phyloP scores from a whole-genome alignment of 768 basidiomycete genomes.

The Chalciporus chontae region DNA sequence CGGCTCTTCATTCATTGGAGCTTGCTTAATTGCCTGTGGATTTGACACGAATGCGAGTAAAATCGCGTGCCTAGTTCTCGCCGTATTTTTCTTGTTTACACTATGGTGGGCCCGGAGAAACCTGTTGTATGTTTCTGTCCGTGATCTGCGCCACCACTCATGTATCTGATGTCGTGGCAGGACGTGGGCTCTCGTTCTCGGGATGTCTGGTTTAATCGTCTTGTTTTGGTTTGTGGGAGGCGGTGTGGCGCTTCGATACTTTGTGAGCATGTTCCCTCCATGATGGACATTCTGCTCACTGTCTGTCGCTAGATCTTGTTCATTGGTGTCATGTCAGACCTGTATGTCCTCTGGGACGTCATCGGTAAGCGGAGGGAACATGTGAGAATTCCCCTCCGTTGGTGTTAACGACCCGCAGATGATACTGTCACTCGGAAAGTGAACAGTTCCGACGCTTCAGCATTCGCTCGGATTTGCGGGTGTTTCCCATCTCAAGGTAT shows the following conservation, averaged over 20 bases:
- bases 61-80: conserved; percentile 73
- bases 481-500: conserved; percentile 80
- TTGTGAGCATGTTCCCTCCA: conserved; percentile 43
- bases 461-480: conserved; percentile 80
- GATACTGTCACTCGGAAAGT: conserved; percentile 83
- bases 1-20: conserved; percentile 84
- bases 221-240: conserved; percentile 82
- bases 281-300: not conserved
- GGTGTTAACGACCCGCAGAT: conserved; percentile 40
- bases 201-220: conserved; percentile 76
- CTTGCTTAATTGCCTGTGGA: conserved; percentile 80
- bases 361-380: conserved; percentile 47
- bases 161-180: conserved; percentile 32
- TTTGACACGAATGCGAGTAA: conserved; percentile 90
- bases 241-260: conserved; percentile 70
- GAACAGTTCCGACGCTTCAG: conserved; percentile 83
- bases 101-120: conserved; percentile 85
- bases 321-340: conserved; percentile 82
- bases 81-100: conserved; percentile 82
- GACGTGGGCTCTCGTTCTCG: conserved; percentile 74
- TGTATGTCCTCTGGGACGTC: conserved; percentile 89
- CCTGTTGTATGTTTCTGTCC: conserved; percentile 51
- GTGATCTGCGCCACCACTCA: too few relatives aligned
- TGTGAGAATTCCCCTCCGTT: not conserved
- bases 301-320: conserved; percentile 56